Base-by-base conservation (phyloP, 108 stramenopile genomes). In the Pelagomonas calceolata region DNA sequence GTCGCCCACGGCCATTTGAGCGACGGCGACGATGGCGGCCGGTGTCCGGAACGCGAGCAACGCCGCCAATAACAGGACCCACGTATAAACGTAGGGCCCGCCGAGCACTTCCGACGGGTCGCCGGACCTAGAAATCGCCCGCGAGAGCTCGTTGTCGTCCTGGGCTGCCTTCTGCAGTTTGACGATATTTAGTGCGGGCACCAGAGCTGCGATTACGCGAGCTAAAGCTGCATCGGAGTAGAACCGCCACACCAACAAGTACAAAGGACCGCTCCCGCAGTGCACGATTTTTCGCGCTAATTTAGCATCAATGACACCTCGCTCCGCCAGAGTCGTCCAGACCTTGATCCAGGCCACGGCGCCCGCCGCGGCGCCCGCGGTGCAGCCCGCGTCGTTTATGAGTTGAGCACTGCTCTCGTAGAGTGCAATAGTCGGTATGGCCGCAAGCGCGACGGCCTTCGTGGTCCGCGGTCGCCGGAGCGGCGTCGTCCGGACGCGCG, bases 1-100 rank as follows among this genome's bases (percentile, higher is more conserved):
- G 66, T 82, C 81, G n/a, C 81, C 81, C 16, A 73, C 81, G 26
- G 81, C 81, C 79, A 82, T 66, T 77, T 82, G 81, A 18, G 34
- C 10, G 7, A 82, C 26, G 1, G 81, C 81, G 18, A 80, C 34
- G 34, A 81, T 10, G 12, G 80, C 81, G 31, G 74, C 79, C 44
- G 75, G 35, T 29, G 74, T 65, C 36, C 80, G 39, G 76, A 77
- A 81, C 45, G 33, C 73, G 36, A 67, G 1, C 9, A 64, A 21
- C 15, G 82, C 81, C 33, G 78, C 68, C 36, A 32, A 36, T 14
- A 51, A 31, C 9, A 83, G 71, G 29, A 81, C 70, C 21, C 79
- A 32, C 29, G 71, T 65, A 79, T 83, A 83, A 34, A 81, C 35
- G 29, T 81, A 75, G 29, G 82, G 82, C 34, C 82, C 82, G 29